Evolutionary conservation across 495 filamentous ascomycete genomes (phyloP), one percentile per base, ranked within the genome.

Genomic region (Podospora anserina): DNA sequence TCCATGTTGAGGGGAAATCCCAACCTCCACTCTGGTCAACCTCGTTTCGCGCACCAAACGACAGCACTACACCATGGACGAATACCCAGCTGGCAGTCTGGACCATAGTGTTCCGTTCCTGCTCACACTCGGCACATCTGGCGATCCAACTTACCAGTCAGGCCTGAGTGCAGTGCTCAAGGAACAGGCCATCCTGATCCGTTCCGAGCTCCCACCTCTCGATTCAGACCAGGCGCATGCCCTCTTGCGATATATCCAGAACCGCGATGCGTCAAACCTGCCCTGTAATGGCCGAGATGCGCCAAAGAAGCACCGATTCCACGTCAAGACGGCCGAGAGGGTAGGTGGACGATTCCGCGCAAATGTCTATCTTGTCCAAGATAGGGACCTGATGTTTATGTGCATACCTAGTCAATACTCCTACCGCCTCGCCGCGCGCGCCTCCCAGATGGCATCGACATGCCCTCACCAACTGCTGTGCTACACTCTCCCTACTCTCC

Each of bases 401-500:
- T 20, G n/a, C 18, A 55, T 6, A 53, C 23, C 63, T 78, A 87
- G 85, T 80, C 83, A 49, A 79, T 82, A 69, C 71, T 82, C 16
- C 77, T 87, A 5, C 85, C 84, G 23, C 70, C 82, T 78, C 87
- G 71, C 72, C 81, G 72, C 80, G 87, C 81, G 72, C 84, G 70
- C 71, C 77, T 76, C 66, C 82, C 78, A 11, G 81, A 85, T 5
- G 80, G 83, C 34, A 78, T 80, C 69, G 81, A 82, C 19, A 69
- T 77, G 20, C 78, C 83, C 13, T 76, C 78, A 11, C 76, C 82
- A 66, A 77, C 78, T 59, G 80, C 82, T 54, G 76, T 87, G 15
- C 84, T 97, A 18, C 94, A 97, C 76, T 97, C 94, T 2, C 90
- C 93, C 3, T 87, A 96, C 63, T 97, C 94, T 5, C 94, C 94